These are phyloP conservation scores for Dactylellina parvicollis DNA, from an alignment of 2,329 filamentous ascomycete species.

Conservation along the genomic window DNA sequence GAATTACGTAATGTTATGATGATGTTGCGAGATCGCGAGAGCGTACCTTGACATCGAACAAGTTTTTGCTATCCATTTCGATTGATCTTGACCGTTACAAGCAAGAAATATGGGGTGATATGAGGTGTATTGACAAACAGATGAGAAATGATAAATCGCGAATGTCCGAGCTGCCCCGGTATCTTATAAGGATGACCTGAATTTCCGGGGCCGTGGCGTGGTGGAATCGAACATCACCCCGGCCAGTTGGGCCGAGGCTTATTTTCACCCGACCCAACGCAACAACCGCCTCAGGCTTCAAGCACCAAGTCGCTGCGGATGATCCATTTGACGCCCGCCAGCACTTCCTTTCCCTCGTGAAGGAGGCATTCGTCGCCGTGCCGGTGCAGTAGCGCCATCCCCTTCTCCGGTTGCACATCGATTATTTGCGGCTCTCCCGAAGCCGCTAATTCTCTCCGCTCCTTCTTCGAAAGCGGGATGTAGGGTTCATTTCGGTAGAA, in stretches of 20 bases:
- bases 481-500: conserved; percentile 71
- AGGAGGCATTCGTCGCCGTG: conserved; percentile 90
- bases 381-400: conserved; percentile 84
- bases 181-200: conserved; percentile 16
- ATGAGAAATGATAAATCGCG: conserved; percentile 19
- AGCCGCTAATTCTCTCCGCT: conserved; percentile 59
- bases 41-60: conserved; percentile 71
- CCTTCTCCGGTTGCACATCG: conserved; percentile 78
- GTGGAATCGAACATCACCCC: conserved; percentile 13
- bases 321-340: conserved; percentile 80
- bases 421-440: conserved; percentile 70
- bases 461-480: conserved; percentile 64
- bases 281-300: conserved; percentile 15
- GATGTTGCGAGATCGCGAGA: background rate
- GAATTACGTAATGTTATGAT: background rate
- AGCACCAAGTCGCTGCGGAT: conserved; percentile 80
- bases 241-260: conserved; percentile 38
- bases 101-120: background rate
- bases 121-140: background rate
- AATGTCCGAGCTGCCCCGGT: background rate
- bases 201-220: conserved; percentile 2
- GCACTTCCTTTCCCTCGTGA: conserved; percentile 85
- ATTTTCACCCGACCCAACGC: conserved; percentile 43
- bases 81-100: conserved; percentile 2
- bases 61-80: conserved; percentile 67